Percentiles rank a stretch among this genome's conserved stretches.
These are phyloP conservation scores for Fusarium anguioides DNA, from an alignment of 2,329 filamentous ascomycete species.

Conservation along the genomic window DNA sequence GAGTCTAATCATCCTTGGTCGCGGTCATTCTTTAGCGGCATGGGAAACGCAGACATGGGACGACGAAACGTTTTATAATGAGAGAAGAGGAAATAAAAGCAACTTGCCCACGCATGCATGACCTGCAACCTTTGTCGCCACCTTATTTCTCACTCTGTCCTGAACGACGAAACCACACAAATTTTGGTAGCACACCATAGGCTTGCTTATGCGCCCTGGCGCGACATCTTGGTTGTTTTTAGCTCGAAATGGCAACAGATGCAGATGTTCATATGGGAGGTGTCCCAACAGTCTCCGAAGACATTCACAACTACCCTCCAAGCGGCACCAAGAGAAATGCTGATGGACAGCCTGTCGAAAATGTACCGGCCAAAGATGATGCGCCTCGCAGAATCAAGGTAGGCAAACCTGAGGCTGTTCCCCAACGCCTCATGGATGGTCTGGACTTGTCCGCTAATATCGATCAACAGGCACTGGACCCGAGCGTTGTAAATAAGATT, in stretches of 20 bases:
- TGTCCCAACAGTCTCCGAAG: neutral
- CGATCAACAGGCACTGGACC: slow-evolving; percentile 77
- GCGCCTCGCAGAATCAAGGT: slow-evolving; percentile 63
- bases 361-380: slow-evolving; percentile 38
- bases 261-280: slow-evolving; percentile 38
- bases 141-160: neutral
- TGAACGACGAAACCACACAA: neutral
- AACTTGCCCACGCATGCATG: slow-evolving; percentile 4
- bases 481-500: slow-evolving; percentile 97
- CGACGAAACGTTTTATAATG: slow-evolving; percentile 18
- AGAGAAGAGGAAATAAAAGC: slow-evolving; percentile 33
- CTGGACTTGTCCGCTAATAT: slow-evolving; percentile 13
- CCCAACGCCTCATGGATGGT: slow-evolving; percentile 10
- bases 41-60: slow-evolving; percentile 19
- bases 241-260: slow-evolving; percentile 57
- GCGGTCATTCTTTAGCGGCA: neutral
- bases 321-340: slow-evolving; percentile 63
- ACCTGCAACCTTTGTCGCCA: slow-evolving; percentile 12
- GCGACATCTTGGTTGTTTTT: neutral
- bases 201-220: slow-evolving; percentile 1
- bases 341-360: slow-evolving; percentile 51
- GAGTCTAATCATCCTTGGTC: neutral
- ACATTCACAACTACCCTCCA: slow-evolving; percentile 10
- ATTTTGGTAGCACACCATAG: neutral
- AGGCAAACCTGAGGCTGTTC: slow-evolving; percentile 38